phyloP scores from a whole-genome alignment of 2,329 filamentous ascomycete genomes.

The Exophiala dermatitidis region DNA sequence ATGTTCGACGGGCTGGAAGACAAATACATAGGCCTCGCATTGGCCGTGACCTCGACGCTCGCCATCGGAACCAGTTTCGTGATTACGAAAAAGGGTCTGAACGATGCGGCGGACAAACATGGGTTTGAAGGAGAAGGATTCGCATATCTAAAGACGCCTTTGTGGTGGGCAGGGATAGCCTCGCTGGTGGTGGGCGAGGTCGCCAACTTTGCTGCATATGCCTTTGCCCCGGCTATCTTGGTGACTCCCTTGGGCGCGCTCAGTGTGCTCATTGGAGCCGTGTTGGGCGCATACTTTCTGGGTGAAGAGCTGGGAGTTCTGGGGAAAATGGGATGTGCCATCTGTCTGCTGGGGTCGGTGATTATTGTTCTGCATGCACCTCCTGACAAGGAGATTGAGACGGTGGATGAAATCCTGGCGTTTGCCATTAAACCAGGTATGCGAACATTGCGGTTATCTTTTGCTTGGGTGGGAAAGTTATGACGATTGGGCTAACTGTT shows the following conservation, averaged over 20 bases:
- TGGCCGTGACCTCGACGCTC: conserved; percentile 44
- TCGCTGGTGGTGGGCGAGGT: conserved; percentile 88
- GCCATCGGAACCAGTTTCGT: conserved; percentile 82
- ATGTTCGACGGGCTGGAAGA: conserved; percentile 25
- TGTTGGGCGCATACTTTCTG: conserved; percentile 90
- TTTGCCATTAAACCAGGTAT: conserved; percentile 87
- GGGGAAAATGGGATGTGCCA: conserved; percentile 90
- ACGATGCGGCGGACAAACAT: conserved; percentile 81
- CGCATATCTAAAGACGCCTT: conserved; percentile 85
- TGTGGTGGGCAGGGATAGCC: conserved; percentile 93
- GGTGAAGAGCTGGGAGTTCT: conserved; percentile 82
- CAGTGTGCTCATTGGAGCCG: conserved; percentile 88
- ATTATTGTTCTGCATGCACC: conserved; percentile 97
- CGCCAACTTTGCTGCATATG: conserved; percentile 96
- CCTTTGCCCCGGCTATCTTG: conserved; percentile 96
- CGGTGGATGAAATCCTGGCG: conserved; percentile 82
- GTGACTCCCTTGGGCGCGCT: conserved; percentile 91
- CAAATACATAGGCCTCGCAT: conserved; percentile 42
- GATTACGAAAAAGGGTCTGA: conserved; percentile 97
- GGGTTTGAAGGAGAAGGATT: conserved; percentile 97
- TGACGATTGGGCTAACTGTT: conserved; percentile 10
- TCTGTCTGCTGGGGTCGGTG: conserved; percentile 90
- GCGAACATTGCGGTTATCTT: conserved; percentile 24
- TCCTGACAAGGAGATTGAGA: conserved; percentile 82
- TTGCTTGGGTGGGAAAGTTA: background rate